Conservation (phyloP, 306 rosid species). For the Fragaria iinumae region DNA sequence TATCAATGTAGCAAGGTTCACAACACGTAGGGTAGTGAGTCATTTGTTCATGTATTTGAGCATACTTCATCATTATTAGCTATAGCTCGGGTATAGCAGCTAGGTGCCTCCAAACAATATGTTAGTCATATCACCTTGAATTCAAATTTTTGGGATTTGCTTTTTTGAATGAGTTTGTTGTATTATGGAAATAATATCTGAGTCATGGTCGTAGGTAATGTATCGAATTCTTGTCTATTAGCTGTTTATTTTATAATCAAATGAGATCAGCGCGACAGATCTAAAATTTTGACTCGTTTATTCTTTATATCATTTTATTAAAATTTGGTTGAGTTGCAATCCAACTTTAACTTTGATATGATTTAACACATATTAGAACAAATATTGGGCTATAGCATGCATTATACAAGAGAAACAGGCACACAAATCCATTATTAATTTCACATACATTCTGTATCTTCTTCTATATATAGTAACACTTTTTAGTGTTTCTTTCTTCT, state of each 20-base stretch:
- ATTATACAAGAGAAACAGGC: no score
- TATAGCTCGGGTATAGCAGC: background rate
- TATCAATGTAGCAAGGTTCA: background rate
- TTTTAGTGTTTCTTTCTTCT: no score
- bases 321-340: background rate
- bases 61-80: background rate
- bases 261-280: background rate
- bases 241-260: background rate
- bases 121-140: conserved; percentile 4
- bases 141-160: background rate
- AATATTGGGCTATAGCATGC: no score
- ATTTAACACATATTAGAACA: no score
- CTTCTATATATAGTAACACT: no score
- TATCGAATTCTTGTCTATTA: background rate
- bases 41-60: background rate
- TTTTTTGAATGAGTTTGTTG: background rate
- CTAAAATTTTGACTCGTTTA: background rate
- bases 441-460: no score
- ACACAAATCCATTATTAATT: no score
- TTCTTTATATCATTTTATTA: background rate
- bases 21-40: background rate
- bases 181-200: background rate
- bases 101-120: background rate
- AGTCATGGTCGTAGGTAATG: background rate
- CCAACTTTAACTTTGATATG: background rate